A percentile compares a stretch with the other conserved stretches of the same genome.
phyloP scores from a whole-genome alignment of 805 yeast genomes.

The Hanseniaspora singularis region DNA sequence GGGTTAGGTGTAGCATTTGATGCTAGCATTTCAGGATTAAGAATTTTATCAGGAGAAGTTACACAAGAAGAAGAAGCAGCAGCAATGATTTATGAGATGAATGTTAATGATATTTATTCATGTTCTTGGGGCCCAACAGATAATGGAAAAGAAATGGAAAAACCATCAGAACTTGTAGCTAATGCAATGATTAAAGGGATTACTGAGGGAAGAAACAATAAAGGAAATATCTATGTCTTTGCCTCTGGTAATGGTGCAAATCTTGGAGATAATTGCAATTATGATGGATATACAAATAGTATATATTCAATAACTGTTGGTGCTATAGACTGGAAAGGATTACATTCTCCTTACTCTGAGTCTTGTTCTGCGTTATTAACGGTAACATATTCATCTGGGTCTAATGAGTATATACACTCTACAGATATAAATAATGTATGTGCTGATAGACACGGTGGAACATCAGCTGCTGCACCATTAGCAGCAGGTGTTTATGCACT shows the following conservation, averaged over 20 bases:
- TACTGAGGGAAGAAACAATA: constrained; percentile 63
- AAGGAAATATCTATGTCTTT: constrained; percentile 84
- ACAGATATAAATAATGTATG: constrained; percentile 66
- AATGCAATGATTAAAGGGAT: constrained; percentile 79
- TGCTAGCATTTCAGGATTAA: constrained; percentile 76
- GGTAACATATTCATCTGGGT: constrained; percentile 85
- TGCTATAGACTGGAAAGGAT: constrained; percentile 77
- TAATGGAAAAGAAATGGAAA: constrained; percentile 76
- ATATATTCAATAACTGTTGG: constrained; percentile 91
- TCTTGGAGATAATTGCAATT: constrained; percentile 80
- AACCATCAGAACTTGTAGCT: constrained; percentile 65
- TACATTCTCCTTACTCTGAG: constrained; percentile 84
- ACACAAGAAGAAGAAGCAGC: constrained; percentile 85
- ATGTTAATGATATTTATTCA: constrained; percentile 82
- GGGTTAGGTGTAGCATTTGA: constrained; percentile 95
- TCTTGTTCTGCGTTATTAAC: constrained; percentile 90
- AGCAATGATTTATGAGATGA: constrained; percentile 67
- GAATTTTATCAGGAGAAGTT: constrained; percentile 72
- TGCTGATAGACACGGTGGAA: constrained; percentile 76
- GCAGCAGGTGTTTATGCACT: constrained; percentile 93
- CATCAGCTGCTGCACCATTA: constrained; percentile 97
- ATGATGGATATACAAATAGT: constrained; percentile 93
- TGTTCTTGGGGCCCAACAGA: constrained; percentile 99
- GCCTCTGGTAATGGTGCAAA: constrained; percentile 92
- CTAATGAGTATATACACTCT: constrained; percentile 79